Conservation (phyloP, 2,329 filamentous ascomycete genomes). For the Paraphaeosphaeria sporulosa region DNA sequence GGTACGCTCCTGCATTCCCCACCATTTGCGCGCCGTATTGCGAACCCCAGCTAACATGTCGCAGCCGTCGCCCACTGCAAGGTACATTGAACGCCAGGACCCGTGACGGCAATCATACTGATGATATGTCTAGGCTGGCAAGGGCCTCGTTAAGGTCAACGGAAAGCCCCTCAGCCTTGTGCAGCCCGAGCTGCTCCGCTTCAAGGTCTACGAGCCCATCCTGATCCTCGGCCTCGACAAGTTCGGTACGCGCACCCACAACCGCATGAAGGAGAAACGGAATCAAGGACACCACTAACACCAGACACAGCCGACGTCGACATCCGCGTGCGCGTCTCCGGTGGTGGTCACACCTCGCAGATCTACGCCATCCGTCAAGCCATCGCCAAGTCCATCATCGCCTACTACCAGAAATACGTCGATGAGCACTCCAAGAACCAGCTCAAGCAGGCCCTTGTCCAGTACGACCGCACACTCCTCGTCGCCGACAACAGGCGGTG, state of each 20-base stretch:
- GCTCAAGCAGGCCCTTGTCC: slow-evolving; percentile 94
- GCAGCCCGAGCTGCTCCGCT: slow-evolving; percentile 95
- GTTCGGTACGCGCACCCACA: slow-evolving; percentile 69
- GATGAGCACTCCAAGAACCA: slow-evolving; percentile 99
- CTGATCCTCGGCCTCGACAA: slow-evolving; percentile 97
- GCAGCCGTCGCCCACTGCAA: slow-evolving; percentile 92
- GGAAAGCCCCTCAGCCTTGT: slow-evolving; percentile 93
- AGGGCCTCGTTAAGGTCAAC: slow-evolving; percentile 98
- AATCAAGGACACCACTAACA: slow-evolving; percentile 21
- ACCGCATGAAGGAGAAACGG: slow-evolving; percentile 3
- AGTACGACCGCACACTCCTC: slow-evolving; percentile 96
- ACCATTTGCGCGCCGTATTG: background rate
- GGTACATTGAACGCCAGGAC: slow-evolving; percentile 58
- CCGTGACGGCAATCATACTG: slow-evolving; percentile 36
- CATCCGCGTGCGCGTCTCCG: slow-evolving; percentile 94
- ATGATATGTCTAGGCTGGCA: slow-evolving; percentile 65
- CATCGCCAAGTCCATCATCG: slow-evolving; percentile 94
- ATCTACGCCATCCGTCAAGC: slow-evolving; percentile 99
- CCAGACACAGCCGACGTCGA: slow-evolving; percentile 74
- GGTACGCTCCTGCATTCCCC: slow-evolving; percentile 36
- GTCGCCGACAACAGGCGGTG: slow-evolving; percentile 99
- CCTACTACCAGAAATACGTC: slow-evolving; percentile 99
- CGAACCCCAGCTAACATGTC: slow-evolving; percentile 42
- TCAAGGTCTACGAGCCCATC: slow-evolving; percentile 99
- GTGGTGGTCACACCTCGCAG: slow-evolving; percentile 97